A percentile compares a stretch with the other conserved stretches of the same genome.
These are phyloP conservation scores for Solanum tarapatanum DNA, from an alignment of 257 asterid genomes.

Conservation along the genomic window DNA sequence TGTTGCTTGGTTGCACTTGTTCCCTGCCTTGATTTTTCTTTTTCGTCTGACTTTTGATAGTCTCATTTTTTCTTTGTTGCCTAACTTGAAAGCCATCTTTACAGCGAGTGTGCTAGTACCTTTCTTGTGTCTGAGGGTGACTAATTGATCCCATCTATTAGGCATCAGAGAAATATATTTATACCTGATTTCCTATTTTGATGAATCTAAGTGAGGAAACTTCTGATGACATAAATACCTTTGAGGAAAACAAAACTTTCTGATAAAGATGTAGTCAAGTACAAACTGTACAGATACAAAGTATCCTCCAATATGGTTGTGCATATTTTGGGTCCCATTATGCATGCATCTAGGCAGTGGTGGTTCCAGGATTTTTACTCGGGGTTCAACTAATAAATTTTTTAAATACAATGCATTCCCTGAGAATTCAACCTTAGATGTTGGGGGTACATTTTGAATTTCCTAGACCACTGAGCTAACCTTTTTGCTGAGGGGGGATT, in stretches of 20 bases:
- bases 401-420: background rate
- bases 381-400: background rate
- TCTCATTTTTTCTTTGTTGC: background rate
- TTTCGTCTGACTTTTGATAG: background rate
- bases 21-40: background rate
- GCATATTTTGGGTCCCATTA: background rate
- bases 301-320: background rate
- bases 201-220: constrained; percentile 12
- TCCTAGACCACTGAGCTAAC: background rate
- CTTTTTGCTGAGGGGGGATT: background rate
- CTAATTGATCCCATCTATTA: constrained; percentile 10
- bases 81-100: constrained; percentile 10
- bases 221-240: background rate
- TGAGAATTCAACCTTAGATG: background rate
- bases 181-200: background rate
- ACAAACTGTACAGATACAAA: background rate
- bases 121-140: constrained; percentile 32
- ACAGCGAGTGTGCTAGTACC: constrained; percentile 17
- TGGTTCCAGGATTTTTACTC: background rate
- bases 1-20: background rate
- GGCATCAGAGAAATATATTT: constrained; percentile 1
- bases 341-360: background rate
- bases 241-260: background rate
- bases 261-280: background rate
- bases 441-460: background rate